Evolutionary conservation across 2,329 filamentous ascomycete species (phyloP), one percentile per base, ranked within the genome.

Genomic region (Diaporthe sp.): DNA sequence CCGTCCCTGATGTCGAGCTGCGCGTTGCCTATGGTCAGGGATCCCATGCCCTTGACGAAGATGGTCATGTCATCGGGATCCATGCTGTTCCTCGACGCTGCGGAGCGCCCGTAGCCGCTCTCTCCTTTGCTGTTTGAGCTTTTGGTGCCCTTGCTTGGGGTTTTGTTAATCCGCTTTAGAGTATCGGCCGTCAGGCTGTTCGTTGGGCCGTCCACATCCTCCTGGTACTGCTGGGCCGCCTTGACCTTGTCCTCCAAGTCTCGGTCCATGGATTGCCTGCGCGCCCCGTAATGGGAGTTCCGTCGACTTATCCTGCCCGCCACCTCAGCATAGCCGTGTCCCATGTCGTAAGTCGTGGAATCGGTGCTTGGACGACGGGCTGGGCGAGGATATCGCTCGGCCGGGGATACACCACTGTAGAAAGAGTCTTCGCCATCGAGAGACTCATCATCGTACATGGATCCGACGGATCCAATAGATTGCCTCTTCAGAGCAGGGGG

Each of bases 41-140:
- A 84, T n/a, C 89, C 87, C 42, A 85, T 85, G 17, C 89, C 89
- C 33, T 86, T 88, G 61, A 92, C 85, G 77, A 89, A 89, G 80
- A 92, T 92, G 22, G 89, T 92, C 73, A 92, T 85, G 76, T 92
- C 89, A 50, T 92, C 89, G 10, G 45, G 58, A 72, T 89, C 87
- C 69, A 87, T 86, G 74, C 86, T 88, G 22, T 88, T 89, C 45
- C 88, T 85, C 5, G 90, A 92, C 13, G 89, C 87, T 38, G 89
- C 89, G 71, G 90, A 92, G 76, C 89, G 88, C 77, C 87, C 87
- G 81, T 88, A 91, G 73, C 92, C 91, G 81, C 90, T 92, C 74
- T 92, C 90, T 78, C 92, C 91, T 57, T 86, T 90, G 80, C 91
- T 92, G 30, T 82, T 87, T 76, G 87, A 91, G 85, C 88, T 92